A percentile compares a stretch with the other conserved stretches of the same genome.
These are phyloP conservation scores for Aspergillus tamarii DNA, from an alignment of 2,329 filamentous ascomycete species.

Conservation along the genomic window DNA sequence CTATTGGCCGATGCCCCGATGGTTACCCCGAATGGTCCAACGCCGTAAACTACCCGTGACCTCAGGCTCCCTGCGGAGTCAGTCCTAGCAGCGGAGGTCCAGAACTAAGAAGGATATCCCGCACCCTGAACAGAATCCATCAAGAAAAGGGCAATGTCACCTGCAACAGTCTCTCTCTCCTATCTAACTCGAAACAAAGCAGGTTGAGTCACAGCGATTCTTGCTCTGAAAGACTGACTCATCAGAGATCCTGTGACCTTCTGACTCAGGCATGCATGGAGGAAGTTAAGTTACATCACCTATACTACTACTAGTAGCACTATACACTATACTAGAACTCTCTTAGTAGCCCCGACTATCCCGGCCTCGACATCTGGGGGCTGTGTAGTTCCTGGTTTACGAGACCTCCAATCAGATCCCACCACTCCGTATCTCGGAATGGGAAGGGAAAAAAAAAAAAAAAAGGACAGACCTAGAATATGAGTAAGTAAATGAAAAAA, in stretches of 20 bases:
- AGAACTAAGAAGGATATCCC: not conserved
- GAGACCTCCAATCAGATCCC: not conserved
- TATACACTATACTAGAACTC: not conserved
- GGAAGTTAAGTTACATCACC: not conserved
- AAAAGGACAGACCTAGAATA: not conserved
- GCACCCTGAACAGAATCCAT: not conserved
- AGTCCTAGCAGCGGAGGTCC: not conserved
- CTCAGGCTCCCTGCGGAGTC: not conserved
- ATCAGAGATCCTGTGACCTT: not conserved
- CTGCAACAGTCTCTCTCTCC: not conserved
- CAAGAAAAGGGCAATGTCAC: not conserved
- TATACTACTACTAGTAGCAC: not conserved
- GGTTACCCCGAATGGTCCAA: conserved; percentile 2
- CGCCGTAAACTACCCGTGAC: conserved; percentile 2
- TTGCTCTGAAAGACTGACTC: not conserved
- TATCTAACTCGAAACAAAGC: not conserved
- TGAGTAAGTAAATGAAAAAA: not conserved
- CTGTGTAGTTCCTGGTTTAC: not conserved
- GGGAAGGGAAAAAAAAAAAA: not conserved
- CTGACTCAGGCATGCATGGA: conserved; percentile 7
- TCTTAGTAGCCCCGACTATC: not conserved
- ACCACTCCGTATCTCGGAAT: not conserved
- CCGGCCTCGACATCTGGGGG: not conserved
- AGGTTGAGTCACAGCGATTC: not conserved
- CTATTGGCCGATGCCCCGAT: not conserved